These are phyloP conservation scores for Bolboschoenus planiculmis DNA, from an alignment of 176 grass and related monocot species.

Conservation along the genomic window DNA sequence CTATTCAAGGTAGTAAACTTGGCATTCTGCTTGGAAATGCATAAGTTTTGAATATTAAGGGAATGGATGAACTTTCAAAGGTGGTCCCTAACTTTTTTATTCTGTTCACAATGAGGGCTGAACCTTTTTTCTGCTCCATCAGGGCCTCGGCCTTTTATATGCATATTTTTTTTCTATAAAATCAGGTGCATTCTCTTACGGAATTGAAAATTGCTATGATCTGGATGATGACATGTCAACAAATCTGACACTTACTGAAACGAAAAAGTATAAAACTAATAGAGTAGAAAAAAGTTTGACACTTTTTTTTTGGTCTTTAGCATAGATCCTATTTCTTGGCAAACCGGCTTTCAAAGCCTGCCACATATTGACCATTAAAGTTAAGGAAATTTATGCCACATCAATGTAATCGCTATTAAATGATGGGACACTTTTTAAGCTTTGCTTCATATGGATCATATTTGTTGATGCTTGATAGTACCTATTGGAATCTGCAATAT, in stretches of 20 bases:
- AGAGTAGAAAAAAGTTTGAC: neutral
- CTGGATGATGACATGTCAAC: neutral
- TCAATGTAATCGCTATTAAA: neutral
- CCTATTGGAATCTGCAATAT: neutral
- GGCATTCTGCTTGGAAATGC: neutral
- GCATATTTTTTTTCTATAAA: neutral
- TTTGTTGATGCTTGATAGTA: neutral
- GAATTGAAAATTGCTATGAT: neutral
- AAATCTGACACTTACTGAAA: neutral
- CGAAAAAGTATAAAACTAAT: neutral
- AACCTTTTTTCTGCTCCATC: neutral
- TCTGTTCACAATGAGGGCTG: neutral
- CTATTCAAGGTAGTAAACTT: slow-evolving; percentile 76
- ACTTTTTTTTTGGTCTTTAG: neutral
- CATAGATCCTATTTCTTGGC: neutral
- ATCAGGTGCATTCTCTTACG: neutral
- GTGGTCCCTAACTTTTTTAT: neutral
- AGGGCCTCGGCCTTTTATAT: neutral
- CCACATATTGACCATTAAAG: neutral
- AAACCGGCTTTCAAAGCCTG: neutral
- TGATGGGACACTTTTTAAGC: neutral
- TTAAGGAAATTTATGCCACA: neutral
- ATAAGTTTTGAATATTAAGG: neutral
- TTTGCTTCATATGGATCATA: neutral
- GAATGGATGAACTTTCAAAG: neutral